A percentile compares a stretch with the other conserved stretches of the same genome.
These are phyloP conservation scores for Cymodocea nodosa DNA, from an alignment of 116 monocot genomes.

Conservation along the genomic window DNA sequence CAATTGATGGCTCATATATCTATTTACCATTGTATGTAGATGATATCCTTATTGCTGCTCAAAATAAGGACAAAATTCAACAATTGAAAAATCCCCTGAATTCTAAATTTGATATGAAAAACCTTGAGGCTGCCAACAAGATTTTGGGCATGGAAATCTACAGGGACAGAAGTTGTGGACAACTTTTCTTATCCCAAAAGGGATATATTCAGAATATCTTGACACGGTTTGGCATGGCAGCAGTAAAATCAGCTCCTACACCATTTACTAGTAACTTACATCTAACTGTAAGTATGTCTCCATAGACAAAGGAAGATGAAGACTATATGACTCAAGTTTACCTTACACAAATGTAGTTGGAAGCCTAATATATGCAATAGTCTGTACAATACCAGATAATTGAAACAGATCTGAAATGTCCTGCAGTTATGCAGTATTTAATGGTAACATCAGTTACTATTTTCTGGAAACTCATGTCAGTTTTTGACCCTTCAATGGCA, in stretches of 20 bases:
- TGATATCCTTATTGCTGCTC: not conserved
- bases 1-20: not conserved
- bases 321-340: not conserved
- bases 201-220: not conserved
- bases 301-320: not conserved
- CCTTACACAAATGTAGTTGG: not conserved
- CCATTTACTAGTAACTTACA: not conserved
- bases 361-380: conserved; percentile 7
- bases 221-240: not conserved
- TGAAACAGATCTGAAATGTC: too few relatives aligned
- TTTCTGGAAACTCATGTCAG: too few relatives aligned
- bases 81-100: not conserved
- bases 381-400: not conserved
- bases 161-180: not conserved
- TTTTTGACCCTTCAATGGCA: too few relatives aligned
- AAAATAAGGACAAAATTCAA: not conserved
- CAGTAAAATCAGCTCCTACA: not conserved
- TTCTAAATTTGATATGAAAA: not conserved
- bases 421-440: too few relatives aligned
- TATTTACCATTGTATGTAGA: too few relatives aligned
- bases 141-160: not conserved
- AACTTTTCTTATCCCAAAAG: not conserved
- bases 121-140: not conserved
- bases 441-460: too few relatives aligned
- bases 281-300: not conserved